Base-by-base conservation (phyloP, 495 filamentous ascomycete genomes). In the Xylaria castorea region DNA sequence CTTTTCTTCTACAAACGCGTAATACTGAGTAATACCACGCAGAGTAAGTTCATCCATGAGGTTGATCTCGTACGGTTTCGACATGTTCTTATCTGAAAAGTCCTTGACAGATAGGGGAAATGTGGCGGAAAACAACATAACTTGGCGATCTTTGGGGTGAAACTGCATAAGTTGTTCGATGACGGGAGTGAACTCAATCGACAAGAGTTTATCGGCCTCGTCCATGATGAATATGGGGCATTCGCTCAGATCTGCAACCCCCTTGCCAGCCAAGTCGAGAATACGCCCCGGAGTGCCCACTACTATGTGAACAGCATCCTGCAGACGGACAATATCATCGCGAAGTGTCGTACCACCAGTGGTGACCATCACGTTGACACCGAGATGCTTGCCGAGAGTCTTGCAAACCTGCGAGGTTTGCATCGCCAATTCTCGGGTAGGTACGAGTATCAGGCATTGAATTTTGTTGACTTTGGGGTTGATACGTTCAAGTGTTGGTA, bases 371-470 rank as follows among this genome's bases (percentile, higher is more conserved):
- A 99, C 95, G 78, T 98, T 98, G 80, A 99, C 88, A 44, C 94
- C 94, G 5, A 99, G 90, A 80, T 99, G 94, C 80, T 98, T 98
- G 42, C 96, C 96, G 34, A 99, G 89, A 22, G 92, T 98, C 85
- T 98, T 98, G 88, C 96, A 98, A 55, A 99, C 96, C 79, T 98
- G 97, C 48, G 96, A 98, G 71, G 96, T 98, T 81, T 99, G 96
- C 77, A 99, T 90, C n/a, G 97, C 97, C 72, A 99, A 87, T 83
- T 99, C 96, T 90, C 96, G 84, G 51, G 96, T 99, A 25, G 96
- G 96, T 51, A 99, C 96, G 38, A 99, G 89, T 73, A 99, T 97
- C 68, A 99, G 87, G 71, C 94, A 94, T 82, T 99, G 96, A 53
- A 93, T 96, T 84, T 98, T 98, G 74, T 91, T 91, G 82, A 91